These are phyloP conservation scores for Blepharisma stoltei DNA, from an alignment of 73 alveolate genomes.

Conservation along the genomic window DNA sequence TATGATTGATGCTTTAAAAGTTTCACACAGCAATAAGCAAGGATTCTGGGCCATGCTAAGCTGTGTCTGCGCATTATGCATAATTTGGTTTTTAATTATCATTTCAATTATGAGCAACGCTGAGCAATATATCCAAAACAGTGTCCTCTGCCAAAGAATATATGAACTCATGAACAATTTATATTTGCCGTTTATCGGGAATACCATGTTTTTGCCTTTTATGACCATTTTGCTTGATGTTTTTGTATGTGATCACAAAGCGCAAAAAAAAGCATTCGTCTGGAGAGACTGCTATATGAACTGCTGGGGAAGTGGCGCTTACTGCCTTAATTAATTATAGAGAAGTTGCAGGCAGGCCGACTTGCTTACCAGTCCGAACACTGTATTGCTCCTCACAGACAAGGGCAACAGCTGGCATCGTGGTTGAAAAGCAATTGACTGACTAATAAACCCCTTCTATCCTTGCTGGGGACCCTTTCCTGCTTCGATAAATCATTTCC, in stretches of 20 bases:
- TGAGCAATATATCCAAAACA: not conserved
- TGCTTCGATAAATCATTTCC: too few species aligned
- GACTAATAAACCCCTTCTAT: too few species aligned
- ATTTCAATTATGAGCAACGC: not conserved
- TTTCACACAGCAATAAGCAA: constrained; percentile 10
- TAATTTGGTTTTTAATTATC: not conserved
- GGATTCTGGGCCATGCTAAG: not conserved
- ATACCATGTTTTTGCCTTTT: constrained; percentile 30
- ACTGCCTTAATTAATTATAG: too few species aligned
- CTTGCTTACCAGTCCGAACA: too few species aligned
- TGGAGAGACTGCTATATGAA: constrained; percentile 22
- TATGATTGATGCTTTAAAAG: constrained; percentile 24
- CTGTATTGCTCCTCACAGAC: too few species aligned
- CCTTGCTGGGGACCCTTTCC: too few species aligned
- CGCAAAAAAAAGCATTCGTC: constrained; percentile 18
- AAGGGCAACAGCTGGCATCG: too few species aligned
- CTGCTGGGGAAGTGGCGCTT: constrained; percentile 14
- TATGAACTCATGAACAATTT: not conserved
- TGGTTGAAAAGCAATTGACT: too few species aligned
- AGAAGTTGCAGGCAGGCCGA: not conserved
- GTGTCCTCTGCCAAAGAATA: not conserved
- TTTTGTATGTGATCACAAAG: constrained; percentile 29
- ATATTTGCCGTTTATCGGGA: constrained; percentile 27
- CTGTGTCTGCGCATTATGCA: not conserved
- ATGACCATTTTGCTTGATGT: constrained; percentile 14